These are phyloP conservation scores for Sphaceloma murrayae DNA, from an alignment of 2,329 filamentous ascomycete species.

Conservation along the genomic window DNA sequence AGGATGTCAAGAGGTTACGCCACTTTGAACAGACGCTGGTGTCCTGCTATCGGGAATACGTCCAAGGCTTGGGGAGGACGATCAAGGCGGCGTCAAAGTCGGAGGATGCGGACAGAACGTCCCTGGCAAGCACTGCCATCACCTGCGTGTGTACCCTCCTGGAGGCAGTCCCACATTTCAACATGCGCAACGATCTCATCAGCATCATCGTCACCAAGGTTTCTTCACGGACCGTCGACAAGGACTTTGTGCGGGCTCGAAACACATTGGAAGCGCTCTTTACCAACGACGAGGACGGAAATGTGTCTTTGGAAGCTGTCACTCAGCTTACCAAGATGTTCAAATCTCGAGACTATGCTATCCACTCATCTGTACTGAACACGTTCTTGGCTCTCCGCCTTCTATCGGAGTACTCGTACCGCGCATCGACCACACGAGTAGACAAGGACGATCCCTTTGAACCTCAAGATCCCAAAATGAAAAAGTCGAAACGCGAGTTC, in stretches of 20 bases:
- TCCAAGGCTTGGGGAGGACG: constrained; percentile 62
- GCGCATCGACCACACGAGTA: constrained; percentile 67
- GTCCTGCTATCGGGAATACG: constrained; percentile 72
- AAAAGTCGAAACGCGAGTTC: constrained; percentile 66
- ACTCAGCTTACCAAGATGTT: constrained; percentile 88
- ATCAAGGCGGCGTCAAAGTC: constrained; percentile 41
- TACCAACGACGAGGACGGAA: constrained; percentile 77
- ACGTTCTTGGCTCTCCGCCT: constrained; percentile 83
- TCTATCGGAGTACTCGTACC: constrained; percentile 76
- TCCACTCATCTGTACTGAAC: constrained; percentile 80
- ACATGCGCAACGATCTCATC: constrained; percentile 80
- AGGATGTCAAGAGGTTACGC: constrained; percentile 75
- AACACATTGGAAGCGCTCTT: constrained; percentile 75
- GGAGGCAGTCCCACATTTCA: constrained; percentile 85
- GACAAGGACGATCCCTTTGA: constrained; percentile 49
- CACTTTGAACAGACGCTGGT: constrained; percentile 83
- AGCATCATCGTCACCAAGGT: constrained; percentile 81
- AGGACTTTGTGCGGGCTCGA: constrained; percentile 67
- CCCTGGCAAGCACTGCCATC: constrained; percentile 65
- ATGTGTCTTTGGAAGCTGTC: constrained; percentile 77
- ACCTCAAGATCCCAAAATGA: constrained; percentile 41
- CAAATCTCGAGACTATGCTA: constrained; percentile 70
- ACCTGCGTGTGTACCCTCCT: constrained; percentile 77
- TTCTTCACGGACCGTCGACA: constrained; percentile 60
- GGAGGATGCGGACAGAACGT: constrained; percentile 22